These are phyloP conservation scores for Flaveria brownii DNA, from an alignment of 129 eudicot genomes.

Conservation along the genomic window DNA sequence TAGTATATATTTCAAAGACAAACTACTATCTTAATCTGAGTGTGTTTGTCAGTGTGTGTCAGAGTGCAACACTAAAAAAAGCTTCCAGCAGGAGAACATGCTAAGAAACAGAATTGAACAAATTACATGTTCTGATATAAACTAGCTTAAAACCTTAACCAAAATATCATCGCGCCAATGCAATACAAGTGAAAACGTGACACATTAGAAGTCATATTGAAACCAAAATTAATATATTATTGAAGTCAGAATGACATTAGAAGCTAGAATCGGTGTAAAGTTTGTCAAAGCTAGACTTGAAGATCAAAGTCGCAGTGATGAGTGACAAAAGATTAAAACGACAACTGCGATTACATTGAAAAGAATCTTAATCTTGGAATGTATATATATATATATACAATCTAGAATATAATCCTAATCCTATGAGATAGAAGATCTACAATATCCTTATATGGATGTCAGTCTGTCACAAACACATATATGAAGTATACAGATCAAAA, in stretches of 20 bases:
- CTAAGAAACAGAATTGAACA: neutral
- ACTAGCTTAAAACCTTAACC: neutral
- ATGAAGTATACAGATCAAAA: neutral
- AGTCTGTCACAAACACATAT: neutral
- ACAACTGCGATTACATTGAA: neutral
- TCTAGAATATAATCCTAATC: neutral
- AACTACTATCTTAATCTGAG: too few species aligned
- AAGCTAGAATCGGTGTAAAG: neutral
- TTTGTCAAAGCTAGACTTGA: neutral
- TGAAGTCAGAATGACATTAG: neutral
- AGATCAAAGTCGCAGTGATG: neutral
- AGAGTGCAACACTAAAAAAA: neutral
- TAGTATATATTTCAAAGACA: too few species aligned
- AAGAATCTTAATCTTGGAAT: neutral
- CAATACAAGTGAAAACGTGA: neutral
- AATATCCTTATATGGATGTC: neutral
- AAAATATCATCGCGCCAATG: neutral
- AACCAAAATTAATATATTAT: neutral
- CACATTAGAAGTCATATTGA: neutral
- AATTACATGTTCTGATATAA: neutral
- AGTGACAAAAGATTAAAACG: neutral
- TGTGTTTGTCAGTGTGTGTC: too few species aligned
- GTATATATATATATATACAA: slow-evolving; percentile 1
- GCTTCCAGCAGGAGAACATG: neutral
- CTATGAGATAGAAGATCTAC: neutral